Percentiles rank a stretch among this genome's conserved stretches.
Evolutionary conservation across 2,329 filamentous ascomycete genomes (phyloP).

Genomic region (Davidsoniella australis): DNA sequence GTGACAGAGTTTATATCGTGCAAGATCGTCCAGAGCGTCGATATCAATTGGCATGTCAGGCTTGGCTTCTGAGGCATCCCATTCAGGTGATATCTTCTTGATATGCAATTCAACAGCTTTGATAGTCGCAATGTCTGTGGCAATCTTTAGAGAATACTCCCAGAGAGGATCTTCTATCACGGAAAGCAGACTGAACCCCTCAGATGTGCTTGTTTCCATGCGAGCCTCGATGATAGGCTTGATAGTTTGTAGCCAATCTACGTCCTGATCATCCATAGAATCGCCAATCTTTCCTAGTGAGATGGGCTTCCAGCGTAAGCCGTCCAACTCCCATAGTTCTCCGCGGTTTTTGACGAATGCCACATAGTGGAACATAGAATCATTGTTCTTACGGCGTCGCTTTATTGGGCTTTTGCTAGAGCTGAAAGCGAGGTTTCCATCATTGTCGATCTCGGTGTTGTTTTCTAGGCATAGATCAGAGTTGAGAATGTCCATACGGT

Average conservation of each 20-base stretch:
- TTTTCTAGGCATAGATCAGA: conserved; percentile 49
- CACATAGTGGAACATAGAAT: conserved; percentile 72
- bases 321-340: conserved; percentile 77
- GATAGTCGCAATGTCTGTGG: conserved; percentile 25
- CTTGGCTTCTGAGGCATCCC: background rate
- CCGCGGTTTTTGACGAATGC: conserved; percentile 67
- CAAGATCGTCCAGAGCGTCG: background rate
- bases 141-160: conserved; percentile 30
- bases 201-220: conserved; percentile 49
- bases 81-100: conserved; percentile 3
- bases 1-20: background rate
- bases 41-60: background rate
- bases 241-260: conserved; percentile 50
- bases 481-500: conserved; percentile 60
- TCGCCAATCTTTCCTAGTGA: conserved; percentile 33
- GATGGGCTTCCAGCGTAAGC: conserved; percentile 55
- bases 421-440: conserved; percentile 20
- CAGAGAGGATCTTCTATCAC: conserved; percentile 50
- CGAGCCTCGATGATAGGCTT: conserved; percentile 46
- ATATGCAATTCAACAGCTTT: conserved; percentile 22
- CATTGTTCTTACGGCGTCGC: conserved; percentile 21
- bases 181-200: conserved; percentile 60
- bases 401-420: conserved; percentile 20
- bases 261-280: conserved; percentile 1
- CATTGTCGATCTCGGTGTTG: conserved; percentile 24